A percentile compares a stretch with the other conserved stretches of the same genome.
phyloP scores from a whole-genome alignment of 805 yeast species.

The Wickerhamiella bombiphila region DNA sequence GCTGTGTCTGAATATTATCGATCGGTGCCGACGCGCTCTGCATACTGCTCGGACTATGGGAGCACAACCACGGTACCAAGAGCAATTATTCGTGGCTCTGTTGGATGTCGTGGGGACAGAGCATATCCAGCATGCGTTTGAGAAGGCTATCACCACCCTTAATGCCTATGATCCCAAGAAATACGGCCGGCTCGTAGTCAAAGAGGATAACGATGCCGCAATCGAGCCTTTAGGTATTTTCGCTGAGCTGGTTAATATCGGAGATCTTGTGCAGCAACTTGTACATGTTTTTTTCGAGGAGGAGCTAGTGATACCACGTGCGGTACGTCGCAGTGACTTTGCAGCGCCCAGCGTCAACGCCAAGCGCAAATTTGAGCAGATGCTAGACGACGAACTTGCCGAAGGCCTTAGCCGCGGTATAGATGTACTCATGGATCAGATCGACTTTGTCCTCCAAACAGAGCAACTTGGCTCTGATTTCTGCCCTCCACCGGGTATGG shows the following conservation, averaged over 20 bases:
- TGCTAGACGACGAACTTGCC: conserved; percentile 80
- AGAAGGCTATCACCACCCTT: conserved; percentile 57
- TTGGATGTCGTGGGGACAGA: conserved; percentile 46
- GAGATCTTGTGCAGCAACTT: conserved; percentile 88
- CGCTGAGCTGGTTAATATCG: conserved; percentile 81
- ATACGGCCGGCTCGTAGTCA: conserved; percentile 19
- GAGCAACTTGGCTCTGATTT: conserved; percentile 48
- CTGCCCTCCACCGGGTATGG: conserved; percentile 30
- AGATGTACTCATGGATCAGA: conserved; percentile 71
- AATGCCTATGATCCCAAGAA: conserved; percentile 53
- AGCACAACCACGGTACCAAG: conserved; percentile 33
- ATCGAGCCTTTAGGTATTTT: conserved; percentile 81
- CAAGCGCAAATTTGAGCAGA: conserved; percentile 66
- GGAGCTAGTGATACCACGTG: conserved; percentile 43
- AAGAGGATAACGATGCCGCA: conserved; percentile 14
- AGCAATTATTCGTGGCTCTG: conserved; percentile 54
- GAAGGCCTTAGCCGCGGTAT: conserved; percentile 88
- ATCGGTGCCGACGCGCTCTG: conserved; percentile 49
- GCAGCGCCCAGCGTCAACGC: conserved; percentile 61
- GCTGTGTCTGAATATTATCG: conserved; percentile 54
- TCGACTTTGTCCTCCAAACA: conserved; percentile 44
- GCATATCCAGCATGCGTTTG: conserved; percentile 80
- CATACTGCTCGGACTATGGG: conserved; percentile 36
- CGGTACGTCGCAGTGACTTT: conserved; percentile 65
- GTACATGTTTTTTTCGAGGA: conserved; percentile 78